Percentiles rank a stretch among this genome's conserved stretches.
Evolutionary conservation across 257 asterid genomes (phyloP).

Genomic region (Galeopsis tetrahit): DNA sequence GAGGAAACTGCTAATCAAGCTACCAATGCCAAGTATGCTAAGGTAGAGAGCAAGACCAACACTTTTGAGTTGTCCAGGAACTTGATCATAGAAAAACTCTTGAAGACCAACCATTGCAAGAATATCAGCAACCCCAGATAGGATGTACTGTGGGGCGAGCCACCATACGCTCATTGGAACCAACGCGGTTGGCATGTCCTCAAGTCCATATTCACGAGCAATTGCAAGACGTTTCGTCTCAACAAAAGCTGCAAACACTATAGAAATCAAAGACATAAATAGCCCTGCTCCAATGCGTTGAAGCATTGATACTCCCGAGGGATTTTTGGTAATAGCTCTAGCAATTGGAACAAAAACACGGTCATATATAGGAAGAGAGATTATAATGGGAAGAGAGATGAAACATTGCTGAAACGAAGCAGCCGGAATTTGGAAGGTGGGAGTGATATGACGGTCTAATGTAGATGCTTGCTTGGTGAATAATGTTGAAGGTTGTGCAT

Average conservation of each 20-base stretch:
- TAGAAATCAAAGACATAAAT: conserved; percentile 31
- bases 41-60: conserved; percentile 51
- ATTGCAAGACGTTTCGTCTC: conserved; percentile 24
- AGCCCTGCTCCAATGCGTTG: conserved; percentile 46
- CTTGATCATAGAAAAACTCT: conserved; percentile 63
- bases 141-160: conserved; percentile 54
- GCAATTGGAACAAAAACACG: conserved; percentile 45
- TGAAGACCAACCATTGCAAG: conserved; percentile 56
- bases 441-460: neutral
- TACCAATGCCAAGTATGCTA: conserved; percentile 53
- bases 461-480: no score
- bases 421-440: conserved; percentile 37
- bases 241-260: conserved; percentile 47
- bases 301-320: conserved; percentile 52
- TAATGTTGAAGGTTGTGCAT: no score
- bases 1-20: conserved; percentile 51
- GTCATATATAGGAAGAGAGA: conserved; percentile 47
- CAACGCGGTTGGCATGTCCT: no score
- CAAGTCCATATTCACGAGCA: no score
- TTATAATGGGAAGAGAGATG: conserved; percentile 30
- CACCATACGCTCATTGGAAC: conserved; percentile 54
- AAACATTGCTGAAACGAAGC: conserved; percentile 46
- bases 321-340: conserved; percentile 35
- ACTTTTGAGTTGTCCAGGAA: conserved; percentile 52
- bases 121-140: conserved; percentile 52